These are phyloP conservation scores for Phytophthora brassicae DNA, from an alignment of 352 stramenopile species.

Conservation along the genomic window DNA sequence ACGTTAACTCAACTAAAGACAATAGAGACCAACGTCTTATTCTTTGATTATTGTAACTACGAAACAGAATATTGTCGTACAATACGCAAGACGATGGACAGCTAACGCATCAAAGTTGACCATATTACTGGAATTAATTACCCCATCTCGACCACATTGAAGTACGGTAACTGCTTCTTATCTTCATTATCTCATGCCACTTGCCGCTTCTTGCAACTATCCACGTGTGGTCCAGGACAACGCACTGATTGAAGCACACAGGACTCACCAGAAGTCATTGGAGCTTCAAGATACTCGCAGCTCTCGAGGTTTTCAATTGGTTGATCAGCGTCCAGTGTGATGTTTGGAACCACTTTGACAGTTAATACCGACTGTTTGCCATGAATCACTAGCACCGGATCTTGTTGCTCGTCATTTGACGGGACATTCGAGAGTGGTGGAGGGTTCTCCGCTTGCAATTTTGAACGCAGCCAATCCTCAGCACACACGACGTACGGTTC, in stretches of 20 bases:
- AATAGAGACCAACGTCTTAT: too few species aligned
- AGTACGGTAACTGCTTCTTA: conserved; percentile 2
- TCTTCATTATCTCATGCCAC: conserved; percentile 12
- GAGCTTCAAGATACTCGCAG: conserved; percentile 41
- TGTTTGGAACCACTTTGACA: conserved; percentile 17
- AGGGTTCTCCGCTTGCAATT: neutral
- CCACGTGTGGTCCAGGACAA: conserved; percentile 13
- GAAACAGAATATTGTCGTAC: neutral
- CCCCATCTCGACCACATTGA: neutral
- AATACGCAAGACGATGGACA: neutral
- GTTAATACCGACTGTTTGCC: conserved; percentile 26
- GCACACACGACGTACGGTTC: conserved; percentile 37
- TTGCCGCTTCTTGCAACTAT: conserved; percentile 19
- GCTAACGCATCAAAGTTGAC: conserved; percentile 2
- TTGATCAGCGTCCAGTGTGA: neutral
- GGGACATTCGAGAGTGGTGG: neutral
- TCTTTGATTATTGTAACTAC: too few species aligned
- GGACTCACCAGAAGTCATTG: conserved; percentile 33
- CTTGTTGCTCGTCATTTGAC: neutral
- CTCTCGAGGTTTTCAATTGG: conserved; percentile 6
- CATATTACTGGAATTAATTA: too few species aligned
- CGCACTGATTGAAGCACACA: conserved; percentile 10
- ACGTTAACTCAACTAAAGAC: too few species aligned
- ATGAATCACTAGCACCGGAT: conserved; percentile 29
- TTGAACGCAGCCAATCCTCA: conserved; percentile 34